A percentile compares a stretch with the other conserved stretches of the same genome.
Evolutionary conservation across 2,329 filamentous ascomycete genomes (phyloP).

Genomic region (Sclerotinia nivalis): DNA sequence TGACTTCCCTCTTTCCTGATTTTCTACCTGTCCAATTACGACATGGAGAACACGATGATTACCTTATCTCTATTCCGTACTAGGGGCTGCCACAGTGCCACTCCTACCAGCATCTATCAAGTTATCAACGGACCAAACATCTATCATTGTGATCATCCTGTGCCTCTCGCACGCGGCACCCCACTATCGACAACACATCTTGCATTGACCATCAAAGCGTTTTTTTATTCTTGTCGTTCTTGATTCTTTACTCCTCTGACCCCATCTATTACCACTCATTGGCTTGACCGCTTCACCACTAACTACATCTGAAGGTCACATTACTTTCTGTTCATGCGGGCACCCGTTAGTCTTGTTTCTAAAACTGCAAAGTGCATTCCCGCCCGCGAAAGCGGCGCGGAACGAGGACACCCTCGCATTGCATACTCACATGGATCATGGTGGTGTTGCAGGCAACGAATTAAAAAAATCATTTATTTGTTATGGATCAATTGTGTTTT

Average conservation of each 20-base stretch:
- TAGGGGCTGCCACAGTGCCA: background rate
- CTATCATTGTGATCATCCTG: background rate
- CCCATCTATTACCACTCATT: background rate
- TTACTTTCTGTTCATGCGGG: slow-evolving; percentile 36
- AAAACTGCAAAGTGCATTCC: slow-evolving; percentile 33
- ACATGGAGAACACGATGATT: background rate
- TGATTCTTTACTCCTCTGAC: background rate
- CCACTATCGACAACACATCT: slow-evolving; percentile 33
- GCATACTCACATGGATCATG: slow-evolving; percentile 21
- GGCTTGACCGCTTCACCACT: slow-evolving; percentile 30
- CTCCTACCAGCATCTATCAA: background rate
- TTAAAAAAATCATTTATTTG: background rate
- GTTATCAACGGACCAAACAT: background rate
- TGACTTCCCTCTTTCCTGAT: background rate
- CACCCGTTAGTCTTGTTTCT: slow-evolving; percentile 35
- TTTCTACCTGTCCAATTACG: background rate
- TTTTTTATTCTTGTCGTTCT: slow-evolving; percentile 7
- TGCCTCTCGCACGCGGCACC: slow-evolving; percentile 13
- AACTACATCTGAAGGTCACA: slow-evolving; percentile 32
- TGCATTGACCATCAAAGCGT: slow-evolving; percentile 27
- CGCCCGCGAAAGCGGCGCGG: slow-evolving; percentile 37
- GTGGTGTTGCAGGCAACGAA: background rate
- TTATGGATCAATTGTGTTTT: background rate
- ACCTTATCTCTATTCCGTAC: background rate
- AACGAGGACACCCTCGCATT: slow-evolving; percentile 28